A percentile compares a stretch with the other conserved stretches of the same genome.
Evolutionary conservation across 148 eudicot species (phyloP).

Genomic region (Drosera capensis): DNA sequence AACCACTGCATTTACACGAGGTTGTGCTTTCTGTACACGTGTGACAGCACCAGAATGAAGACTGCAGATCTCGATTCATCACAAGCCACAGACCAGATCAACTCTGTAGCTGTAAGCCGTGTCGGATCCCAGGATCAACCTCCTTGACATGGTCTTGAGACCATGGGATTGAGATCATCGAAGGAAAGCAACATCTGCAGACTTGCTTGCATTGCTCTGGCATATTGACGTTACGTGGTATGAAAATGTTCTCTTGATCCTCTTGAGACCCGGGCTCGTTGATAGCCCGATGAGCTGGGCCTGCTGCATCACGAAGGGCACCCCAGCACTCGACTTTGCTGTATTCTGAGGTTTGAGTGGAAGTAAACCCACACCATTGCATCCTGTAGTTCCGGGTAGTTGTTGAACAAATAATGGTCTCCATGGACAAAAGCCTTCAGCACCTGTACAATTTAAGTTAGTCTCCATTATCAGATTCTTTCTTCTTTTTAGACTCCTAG

Average conservation of each 20-base stretch:
- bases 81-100: too few relatives aligned
- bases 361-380: conserved; percentile 84
- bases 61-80: too few relatives aligned
- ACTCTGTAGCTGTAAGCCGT: background rate
- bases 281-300: conserved; percentile 8
- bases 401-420: conserved; percentile 53
- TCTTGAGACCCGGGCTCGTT: conserved; percentile 2
- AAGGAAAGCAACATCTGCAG: conserved; percentile 76
- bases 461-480: background rate
- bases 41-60: too few relatives aligned
- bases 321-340: conserved; percentile 95
- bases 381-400: conserved; percentile 59
- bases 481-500: too few relatives aligned
- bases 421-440: conserved; percentile 82
- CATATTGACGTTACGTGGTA: conserved; percentile 11
- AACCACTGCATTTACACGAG: too few relatives aligned
- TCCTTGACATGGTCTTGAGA: conserved; percentile 12
- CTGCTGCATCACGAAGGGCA: conserved; percentile 41
- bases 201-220: conserved; percentile 46
- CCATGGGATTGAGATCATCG: too few relatives aligned
- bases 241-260: background rate
- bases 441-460: conserved; percentile 24
- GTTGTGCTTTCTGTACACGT: too few relatives aligned
- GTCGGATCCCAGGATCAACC: background rate
- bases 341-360: conserved; percentile 77